Base-by-base conservation (phyloP, 768 basidiomycete species). In the Trametes maxima region DNA sequence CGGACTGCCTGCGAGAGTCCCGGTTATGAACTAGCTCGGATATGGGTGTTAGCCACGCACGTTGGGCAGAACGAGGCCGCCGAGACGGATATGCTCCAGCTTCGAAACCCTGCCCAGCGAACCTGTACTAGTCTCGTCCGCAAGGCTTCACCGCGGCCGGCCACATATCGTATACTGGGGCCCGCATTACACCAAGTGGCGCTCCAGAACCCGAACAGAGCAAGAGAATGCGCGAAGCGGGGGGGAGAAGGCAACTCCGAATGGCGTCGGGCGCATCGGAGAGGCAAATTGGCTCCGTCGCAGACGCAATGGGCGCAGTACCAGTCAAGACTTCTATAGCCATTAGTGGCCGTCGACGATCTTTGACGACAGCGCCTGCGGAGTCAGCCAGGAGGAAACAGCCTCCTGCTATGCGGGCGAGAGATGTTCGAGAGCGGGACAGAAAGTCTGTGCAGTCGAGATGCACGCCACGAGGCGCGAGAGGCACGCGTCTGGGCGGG, bases 391-490 rank as follows among this genome's bases (percentile, higher is more conserved):
- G 28, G 39, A 33, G 28, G 56, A 11, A 11, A 24, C 6, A 21
- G 28, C 28, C 28, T 33, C 28, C 28, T 33, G 28, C 28, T 33
- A 33, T 33, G 28, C 28, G 28, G 28, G 33, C 17, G 48, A 36
- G 47, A n/a, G 35, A 8, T 17, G 56, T 42, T 49, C 56, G 47
- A 57, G 56, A 57, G 46, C 56, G 40, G 28, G 39, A 33, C 14
- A 40, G 47, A 12, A 22, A 40, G 12, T 12, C 21, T 25, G 37
- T 43, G 24, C 39, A 57, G 56, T 57, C 56, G 56, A 57, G 56
- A 57, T 37, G 46, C 47, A 19, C 39, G 48, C 47, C 56, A 37
- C 47, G 56, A 57, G 56, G 56, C 56, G 56, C 48, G n/a, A n/a
- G 39, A 16, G 19, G 56, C 56, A 49, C 45, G 24, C 48, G 56